Evolutionary conservation across 495 filamentous ascomycete genomes (phyloP).

Genomic region (Cairneyella variabilis): DNA sequence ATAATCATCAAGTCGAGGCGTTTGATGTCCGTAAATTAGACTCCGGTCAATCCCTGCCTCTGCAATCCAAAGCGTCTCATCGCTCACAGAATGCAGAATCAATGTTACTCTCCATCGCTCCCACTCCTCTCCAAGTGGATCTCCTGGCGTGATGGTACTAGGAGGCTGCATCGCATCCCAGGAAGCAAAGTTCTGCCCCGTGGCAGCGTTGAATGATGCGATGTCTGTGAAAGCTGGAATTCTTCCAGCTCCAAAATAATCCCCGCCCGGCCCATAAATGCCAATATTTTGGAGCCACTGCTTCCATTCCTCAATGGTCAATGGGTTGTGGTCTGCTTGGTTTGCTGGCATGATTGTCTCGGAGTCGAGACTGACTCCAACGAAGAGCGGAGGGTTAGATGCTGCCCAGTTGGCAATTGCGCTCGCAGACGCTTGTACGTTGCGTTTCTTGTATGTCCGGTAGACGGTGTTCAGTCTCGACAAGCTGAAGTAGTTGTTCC

Average conservation of each 20-base stretch:
- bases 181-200: conserved; percentile 1
- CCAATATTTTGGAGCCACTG: conserved; percentile 18
- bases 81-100: conserved; percentile 4
- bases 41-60: conserved; percentile 1
- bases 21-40: conserved; percentile 12
- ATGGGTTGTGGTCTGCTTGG: conserved; percentile 3
- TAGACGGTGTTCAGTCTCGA: conserved; percentile 5
- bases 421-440: conserved; percentile 10
- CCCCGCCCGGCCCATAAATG: conserved; percentile 4
- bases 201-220: conserved; percentile 7
- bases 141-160: not conserved
- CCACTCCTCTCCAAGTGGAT: conserved; percentile 9
- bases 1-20: conserved; percentile 3
- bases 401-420: conserved; percentile 1
- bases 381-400: not conserved
- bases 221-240: conserved; percentile 9
- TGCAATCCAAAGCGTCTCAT: conserved; percentile 9
- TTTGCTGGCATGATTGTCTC: conserved; percentile 5
- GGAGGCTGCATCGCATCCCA: conserved; percentile 12
- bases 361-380: conserved; percentile 9
- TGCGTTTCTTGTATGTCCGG: conserved; percentile 7
- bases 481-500: not conserved
- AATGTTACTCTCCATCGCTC: conserved; percentile 2
- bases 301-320: conserved; percentile 15
- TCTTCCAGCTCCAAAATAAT: conserved; percentile 3